These are phyloP conservation scores for Scutellaria barbata DNA, from an alignment of 257 asterid species.

Conservation along the genomic window DNA sequence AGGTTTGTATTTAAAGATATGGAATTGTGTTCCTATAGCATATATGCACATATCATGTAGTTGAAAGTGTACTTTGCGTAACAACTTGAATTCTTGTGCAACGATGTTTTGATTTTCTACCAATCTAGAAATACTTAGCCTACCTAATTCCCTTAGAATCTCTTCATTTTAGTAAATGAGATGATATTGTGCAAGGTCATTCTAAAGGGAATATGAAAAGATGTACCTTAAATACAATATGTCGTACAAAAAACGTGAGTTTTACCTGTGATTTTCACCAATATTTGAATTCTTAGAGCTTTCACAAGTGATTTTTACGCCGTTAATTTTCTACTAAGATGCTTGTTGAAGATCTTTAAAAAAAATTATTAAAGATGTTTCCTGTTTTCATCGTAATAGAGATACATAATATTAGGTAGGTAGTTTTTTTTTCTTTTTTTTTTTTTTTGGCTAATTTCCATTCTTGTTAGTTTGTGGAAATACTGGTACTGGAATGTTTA, in stretches of 20 bases:
- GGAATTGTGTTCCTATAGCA: background rate
- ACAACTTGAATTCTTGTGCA: no score
- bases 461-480: background rate
- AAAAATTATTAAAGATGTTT: background rate
- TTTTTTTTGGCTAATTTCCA: background rate
- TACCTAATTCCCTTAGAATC: no score
- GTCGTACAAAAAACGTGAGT: no score
- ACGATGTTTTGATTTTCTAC: no score
- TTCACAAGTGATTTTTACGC: conserved; percentile 1
- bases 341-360: background rate
- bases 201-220: no score
- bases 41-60: background rate
- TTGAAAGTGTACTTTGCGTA: background rate
- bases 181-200: no score
- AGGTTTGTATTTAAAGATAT: conserved; percentile 53
- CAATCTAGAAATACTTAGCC: no score
- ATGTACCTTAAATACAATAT: no score
- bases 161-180: no score
- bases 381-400: no score
- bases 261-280: no score
- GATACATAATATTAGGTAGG: background rate
- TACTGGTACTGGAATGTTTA: conserved; percentile 4
- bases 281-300: background rate
- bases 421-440: no score
- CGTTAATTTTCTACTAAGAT: background rate